These are phyloP conservation scores for Boletus speciosus DNA, from an alignment of 768 basidiomycete species.

Conservation along the genomic window DNA sequence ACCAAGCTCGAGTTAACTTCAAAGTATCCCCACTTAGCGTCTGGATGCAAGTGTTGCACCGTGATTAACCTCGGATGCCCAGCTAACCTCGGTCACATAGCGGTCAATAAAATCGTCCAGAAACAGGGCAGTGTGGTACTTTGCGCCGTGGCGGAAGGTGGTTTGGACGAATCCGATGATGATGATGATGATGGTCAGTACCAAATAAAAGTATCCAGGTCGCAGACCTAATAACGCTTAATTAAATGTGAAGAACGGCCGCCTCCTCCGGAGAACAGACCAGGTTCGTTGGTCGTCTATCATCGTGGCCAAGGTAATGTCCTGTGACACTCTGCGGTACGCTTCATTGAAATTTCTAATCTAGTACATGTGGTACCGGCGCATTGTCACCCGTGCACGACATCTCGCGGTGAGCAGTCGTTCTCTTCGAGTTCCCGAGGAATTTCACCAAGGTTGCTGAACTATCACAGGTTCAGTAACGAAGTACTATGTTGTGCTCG, in stretches of 20 bases:
- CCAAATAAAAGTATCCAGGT: constrained; percentile 16
- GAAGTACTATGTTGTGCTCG: constrained; percentile 54
- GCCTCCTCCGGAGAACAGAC: constrained; percentile 44
- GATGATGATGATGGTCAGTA: constrained; percentile 24
- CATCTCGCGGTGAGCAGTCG: constrained; percentile 16
- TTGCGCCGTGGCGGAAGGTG: constrained; percentile 46
- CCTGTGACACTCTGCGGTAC: not conserved
- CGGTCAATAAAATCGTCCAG: constrained; percentile 53
- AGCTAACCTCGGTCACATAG: constrained; percentile 29
- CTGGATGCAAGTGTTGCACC: constrained; percentile 33
- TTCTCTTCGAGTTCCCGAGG: not conserved
- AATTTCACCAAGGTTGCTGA: not conserved
- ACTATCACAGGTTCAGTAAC: constrained; percentile 13
- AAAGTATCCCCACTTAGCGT: constrained; percentile 43
- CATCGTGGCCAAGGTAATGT: constrained; percentile 28
- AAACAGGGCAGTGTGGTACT: constrained; percentile 39
- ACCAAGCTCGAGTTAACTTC: constrained; percentile 25
- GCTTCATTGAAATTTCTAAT: constrained; percentile 1
- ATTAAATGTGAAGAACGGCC: constrained; percentile 10
- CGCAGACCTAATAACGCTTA: not conserved
- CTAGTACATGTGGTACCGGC: constrained; percentile 19
- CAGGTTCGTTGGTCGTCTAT: constrained; percentile 46
- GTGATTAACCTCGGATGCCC: not conserved
- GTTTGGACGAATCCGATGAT: constrained; percentile 34
- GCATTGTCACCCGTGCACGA: constrained; percentile 17